Percentiles rank a stretch among this genome's conserved stretches.
These are phyloP conservation scores for Sphaerosporella brunnea DNA, from an alignment of 495 filamentous ascomycete genomes.

Conservation along the genomic window DNA sequence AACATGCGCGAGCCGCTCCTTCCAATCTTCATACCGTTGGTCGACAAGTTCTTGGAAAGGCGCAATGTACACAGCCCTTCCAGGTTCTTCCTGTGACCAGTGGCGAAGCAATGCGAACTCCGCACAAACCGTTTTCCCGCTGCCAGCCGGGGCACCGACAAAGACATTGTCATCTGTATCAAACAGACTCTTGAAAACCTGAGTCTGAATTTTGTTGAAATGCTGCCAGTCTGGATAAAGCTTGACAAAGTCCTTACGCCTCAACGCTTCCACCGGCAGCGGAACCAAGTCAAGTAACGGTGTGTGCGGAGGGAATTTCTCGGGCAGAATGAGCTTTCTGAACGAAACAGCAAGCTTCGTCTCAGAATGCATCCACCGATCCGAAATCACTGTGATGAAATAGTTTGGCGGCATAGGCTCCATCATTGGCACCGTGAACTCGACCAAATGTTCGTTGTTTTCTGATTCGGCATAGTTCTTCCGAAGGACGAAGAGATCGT, in stretches of 20 bases:
- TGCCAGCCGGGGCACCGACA: slow-evolving; percentile 73
- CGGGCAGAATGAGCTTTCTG: slow-evolving; percentile 80
- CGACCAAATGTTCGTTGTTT: slow-evolving; percentile 86
- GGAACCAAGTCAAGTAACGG: slow-evolving; percentile 79
- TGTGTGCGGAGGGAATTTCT: slow-evolving; percentile 90
- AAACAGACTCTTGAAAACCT: slow-evolving; percentile 85
- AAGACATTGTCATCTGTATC: slow-evolving; percentile 84
- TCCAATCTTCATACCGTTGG: slow-evolving; percentile 61
- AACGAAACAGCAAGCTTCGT: slow-evolving; percentile 87
- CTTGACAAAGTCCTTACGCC: slow-evolving; percentile 60
- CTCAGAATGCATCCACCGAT: slow-evolving; percentile 96
- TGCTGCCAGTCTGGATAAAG: slow-evolving; percentile 72
- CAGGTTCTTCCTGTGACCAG: slow-evolving; percentile 55
- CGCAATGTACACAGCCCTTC: slow-evolving; percentile 82
- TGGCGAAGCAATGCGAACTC: slow-evolving; percentile 82
- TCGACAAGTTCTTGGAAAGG: slow-evolving; percentile 94
- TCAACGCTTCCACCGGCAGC: slow-evolving; percentile 69
- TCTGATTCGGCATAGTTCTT: slow-evolving; percentile 67
- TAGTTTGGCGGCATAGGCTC: slow-evolving; percentile 98
- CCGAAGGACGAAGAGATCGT: slow-evolving; percentile 84
- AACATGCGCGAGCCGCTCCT: slow-evolving; percentile 50
- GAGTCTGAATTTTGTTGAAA: slow-evolving; percentile 96
- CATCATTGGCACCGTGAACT: slow-evolving; percentile 89
- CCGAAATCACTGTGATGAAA: slow-evolving; percentile 85
- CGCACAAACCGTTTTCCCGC: slow-evolving; percentile 90